Evolutionary conservation across 2,329 filamentous ascomycete species (phyloP).

Genomic region (Claviceps capensis): DNA sequence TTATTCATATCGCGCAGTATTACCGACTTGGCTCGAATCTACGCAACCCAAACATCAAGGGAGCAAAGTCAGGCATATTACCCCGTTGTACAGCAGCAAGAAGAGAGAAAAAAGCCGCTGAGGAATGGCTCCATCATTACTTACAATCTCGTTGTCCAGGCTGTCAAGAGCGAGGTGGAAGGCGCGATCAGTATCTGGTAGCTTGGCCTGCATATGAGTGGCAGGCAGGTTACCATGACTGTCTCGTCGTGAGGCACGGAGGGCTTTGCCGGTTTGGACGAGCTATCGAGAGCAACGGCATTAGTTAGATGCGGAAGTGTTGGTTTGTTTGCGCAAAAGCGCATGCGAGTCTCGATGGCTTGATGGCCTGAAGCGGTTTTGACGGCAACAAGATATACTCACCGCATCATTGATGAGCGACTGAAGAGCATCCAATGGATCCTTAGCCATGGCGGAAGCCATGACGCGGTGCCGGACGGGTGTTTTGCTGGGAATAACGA

Average conservation of each 20-base stretch:
- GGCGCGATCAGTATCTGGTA: constrained; percentile 30
- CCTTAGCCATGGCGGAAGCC: constrained; percentile 16
- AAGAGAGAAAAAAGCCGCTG: not conserved
- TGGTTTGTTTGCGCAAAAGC: not conserved
- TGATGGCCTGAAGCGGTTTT: not conserved
- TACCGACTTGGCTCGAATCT: constrained; percentile 39
- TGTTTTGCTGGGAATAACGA: not conserved
- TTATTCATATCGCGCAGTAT: constrained; percentile 38
- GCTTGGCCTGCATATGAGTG: constrained; percentile 24
- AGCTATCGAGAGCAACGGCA: constrained; percentile 25
- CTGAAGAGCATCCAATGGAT: constrained; percentile 35
- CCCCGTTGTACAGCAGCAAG: no score
- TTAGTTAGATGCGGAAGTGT: not conserved
- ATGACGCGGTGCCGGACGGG: constrained; percentile 7
- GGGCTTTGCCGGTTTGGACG: constrained; percentile 43
- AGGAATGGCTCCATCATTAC: constrained; percentile 6
- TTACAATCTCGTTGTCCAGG: constrained; percentile 43
- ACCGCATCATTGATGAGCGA: constrained; percentile 42
- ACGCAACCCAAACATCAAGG: not conserved
- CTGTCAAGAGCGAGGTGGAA: constrained; percentile 43
- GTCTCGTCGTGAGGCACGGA: constrained; percentile 35
- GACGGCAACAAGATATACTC: constrained; percentile 14
- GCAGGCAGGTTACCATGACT: constrained; percentile 24
- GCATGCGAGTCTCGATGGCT: not conserved
- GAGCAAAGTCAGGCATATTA: not conserved